phyloP scores from a whole-genome alignment of 2,329 filamentous ascomycete species.

The Moelleriella libera region DNA sequence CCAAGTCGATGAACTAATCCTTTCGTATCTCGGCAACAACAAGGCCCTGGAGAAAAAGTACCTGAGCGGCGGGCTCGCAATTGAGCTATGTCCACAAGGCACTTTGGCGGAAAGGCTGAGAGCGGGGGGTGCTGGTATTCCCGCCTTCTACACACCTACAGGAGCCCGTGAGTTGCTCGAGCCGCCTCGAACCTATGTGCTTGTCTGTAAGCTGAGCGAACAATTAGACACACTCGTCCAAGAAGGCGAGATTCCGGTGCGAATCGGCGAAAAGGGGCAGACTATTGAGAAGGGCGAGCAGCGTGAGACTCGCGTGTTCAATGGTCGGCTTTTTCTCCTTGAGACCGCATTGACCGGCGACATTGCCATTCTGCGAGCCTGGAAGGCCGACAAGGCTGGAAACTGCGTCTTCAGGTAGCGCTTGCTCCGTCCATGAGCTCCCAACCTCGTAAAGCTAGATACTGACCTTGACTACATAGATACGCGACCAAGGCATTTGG shows the following conservation, averaged over 20 bases:
- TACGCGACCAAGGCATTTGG: conserved; percentile 66
- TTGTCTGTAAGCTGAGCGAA: too few relatives aligned
- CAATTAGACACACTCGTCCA: conserved; percentile 46
- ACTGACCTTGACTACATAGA: conserved; percentile 14
- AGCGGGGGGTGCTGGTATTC: conserved; percentile 62
- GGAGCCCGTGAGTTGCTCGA: conserved; percentile 39
- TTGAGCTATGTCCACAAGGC: conserved; percentile 66
- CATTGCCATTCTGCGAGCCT: conserved; percentile 63
- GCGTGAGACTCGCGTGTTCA: conserved; percentile 59
- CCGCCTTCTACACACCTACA: conserved; percentile 69
- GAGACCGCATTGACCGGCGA: conserved; percentile 65
- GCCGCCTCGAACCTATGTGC: too few relatives aligned
- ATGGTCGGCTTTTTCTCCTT: conserved; percentile 61
- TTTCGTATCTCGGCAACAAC: conserved; percentile 66
- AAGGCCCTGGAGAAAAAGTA: conserved; percentile 65
- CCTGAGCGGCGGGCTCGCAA: conserved; percentile 55
- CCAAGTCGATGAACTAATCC: conserved; percentile 57
- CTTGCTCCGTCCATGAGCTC: not conserved
- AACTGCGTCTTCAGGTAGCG: conserved; percentile 63
- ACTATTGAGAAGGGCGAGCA: conserved; percentile 50
- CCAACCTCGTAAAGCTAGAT: too few relatives aligned
- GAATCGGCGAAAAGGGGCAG: conserved; percentile 42
- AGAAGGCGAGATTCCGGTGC: conserved; percentile 52
- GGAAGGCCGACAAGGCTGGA: conserved; percentile 61
- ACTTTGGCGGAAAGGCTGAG: conserved; percentile 59